Percentiles rank a stretch among this genome's conserved stretches.
These are phyloP conservation scores for Haplosporangium gracile DNA, from an alignment of 192 early-diverging fungal genomes.

Conservation along the genomic window DNA sequence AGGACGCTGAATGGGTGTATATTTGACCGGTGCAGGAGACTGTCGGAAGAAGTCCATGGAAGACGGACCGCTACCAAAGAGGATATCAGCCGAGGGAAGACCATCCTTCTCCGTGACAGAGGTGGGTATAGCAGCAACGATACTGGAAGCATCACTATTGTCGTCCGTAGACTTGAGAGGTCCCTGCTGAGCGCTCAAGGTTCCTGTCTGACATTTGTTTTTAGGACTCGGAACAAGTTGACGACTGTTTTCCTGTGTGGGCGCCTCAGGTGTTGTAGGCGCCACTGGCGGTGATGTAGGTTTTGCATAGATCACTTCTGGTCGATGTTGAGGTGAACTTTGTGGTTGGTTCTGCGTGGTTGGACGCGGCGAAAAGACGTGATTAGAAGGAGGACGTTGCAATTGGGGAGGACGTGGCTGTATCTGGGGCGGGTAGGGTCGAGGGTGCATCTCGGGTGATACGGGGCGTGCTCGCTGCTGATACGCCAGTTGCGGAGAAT, in stretches of 20 bases:
- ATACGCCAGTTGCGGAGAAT: background rate
- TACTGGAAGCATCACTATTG: background rate
- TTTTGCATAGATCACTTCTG: background rate
- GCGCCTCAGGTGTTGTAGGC: background rate
- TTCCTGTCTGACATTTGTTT: background rate
- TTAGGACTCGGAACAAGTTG: background rate
- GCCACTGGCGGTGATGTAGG: background rate
- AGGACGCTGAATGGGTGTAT: background rate
- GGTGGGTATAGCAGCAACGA: background rate
- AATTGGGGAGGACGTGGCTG: background rate
- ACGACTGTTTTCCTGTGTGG: background rate
- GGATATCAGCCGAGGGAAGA: slow-evolving; percentile 34
- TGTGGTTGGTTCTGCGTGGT: background rate
- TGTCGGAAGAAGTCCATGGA: slow-evolving; percentile 14
- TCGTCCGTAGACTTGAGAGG: background rate
- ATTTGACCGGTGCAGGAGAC: background rate
- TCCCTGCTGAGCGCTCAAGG: background rate
- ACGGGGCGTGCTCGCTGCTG: background rate
- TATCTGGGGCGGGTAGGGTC: background rate
- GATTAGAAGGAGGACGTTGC: background rate
- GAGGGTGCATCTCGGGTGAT: background rate
- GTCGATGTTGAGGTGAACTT: background rate
- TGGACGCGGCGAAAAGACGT: background rate
- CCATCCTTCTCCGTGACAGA: background rate
- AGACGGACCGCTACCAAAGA: slow-evolving; percentile 21